Conservation (phyloP, 805 yeast species). For the Candida loeiensis region DNA sequence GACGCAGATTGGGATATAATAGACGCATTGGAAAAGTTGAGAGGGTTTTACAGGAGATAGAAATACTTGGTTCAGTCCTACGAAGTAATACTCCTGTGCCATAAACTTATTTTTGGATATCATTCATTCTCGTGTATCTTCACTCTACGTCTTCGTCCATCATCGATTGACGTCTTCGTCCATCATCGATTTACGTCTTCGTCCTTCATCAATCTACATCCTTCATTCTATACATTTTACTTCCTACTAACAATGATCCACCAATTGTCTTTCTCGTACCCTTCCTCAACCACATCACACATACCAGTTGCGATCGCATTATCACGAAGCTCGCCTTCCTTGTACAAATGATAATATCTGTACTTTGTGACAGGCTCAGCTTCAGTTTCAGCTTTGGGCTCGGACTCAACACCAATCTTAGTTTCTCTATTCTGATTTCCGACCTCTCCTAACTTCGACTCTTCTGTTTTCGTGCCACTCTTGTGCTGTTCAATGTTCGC, state of each 20-base stretch:
- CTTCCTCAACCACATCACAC: conserved; percentile 53
- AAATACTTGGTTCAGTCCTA: too few species aligned
- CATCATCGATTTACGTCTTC: too few species aligned
- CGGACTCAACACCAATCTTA: too few species aligned
- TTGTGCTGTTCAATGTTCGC: conserved; percentile 5
- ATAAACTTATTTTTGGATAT: neutral
- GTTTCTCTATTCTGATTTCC: too few species aligned
- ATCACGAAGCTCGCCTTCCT: conserved; percentile 73
- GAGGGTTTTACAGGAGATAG: too few species aligned
- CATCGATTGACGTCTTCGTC: too few species aligned
- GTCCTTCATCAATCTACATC: neutral
- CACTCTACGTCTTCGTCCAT: neutral
- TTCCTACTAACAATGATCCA: conserved; percentile 46
- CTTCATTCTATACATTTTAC: neutral
- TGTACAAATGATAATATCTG: conserved; percentile 86
- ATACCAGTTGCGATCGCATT: conserved; percentile 76
- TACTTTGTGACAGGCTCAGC: conserved; percentile 52
- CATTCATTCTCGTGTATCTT: neutral
- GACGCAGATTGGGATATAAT: neutral
- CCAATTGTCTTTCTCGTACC: conserved; percentile 96
- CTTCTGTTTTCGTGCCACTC: conserved; percentile 1
- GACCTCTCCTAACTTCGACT: too few species aligned
- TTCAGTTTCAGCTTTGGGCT: conserved; percentile 1
- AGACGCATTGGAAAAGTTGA: neutral
- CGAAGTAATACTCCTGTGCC: neutral